These are phyloP conservation scores for Microstroma glucosiphilum DNA, from an alignment of 1,284 basidiomycete genomes.

Conservation along the genomic window DNA sequence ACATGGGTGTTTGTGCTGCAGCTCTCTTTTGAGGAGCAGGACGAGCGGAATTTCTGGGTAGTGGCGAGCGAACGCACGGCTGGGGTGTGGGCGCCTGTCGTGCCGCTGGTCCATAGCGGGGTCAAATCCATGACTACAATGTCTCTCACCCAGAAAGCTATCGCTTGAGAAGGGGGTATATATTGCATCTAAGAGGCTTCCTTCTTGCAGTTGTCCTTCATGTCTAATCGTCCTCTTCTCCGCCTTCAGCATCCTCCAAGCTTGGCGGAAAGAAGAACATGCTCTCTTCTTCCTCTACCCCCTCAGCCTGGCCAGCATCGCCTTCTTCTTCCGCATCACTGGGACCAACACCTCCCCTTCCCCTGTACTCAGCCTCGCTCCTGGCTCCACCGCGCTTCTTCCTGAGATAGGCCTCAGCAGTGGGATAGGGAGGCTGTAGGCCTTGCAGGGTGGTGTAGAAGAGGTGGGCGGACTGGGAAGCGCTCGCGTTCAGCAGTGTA, in stretches of 20 bases:
- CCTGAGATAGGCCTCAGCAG: neutral
- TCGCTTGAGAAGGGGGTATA: neutral
- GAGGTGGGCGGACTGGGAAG: slow-evolving; percentile 56
- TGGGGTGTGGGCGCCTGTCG: no score
- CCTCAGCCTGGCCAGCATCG: neutral
- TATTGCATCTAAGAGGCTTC: neutral
- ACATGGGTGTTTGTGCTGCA: no score
- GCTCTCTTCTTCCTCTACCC: neutral
- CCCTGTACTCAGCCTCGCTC: neutral
- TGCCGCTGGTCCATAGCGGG: no score
- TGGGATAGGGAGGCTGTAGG: neutral
- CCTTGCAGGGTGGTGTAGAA: slow-evolving; percentile 53
- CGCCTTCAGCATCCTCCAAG: neutral
- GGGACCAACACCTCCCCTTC: neutral
- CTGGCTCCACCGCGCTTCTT: neutral
- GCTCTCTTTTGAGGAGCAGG: no score
- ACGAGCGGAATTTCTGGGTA: no score
- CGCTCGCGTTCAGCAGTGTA: neutral
- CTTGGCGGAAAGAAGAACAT: neutral
- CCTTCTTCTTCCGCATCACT: neutral
- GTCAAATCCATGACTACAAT: neutral
- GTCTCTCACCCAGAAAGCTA: neutral
- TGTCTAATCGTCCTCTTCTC: neutral
- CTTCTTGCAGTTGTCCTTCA: neutral
- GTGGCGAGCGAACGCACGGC: no score